A percentile compares a stretch with the other conserved stretches of the same genome.
Evolutionary conservation across 495 filamentous ascomycete species (phyloP).

Genomic region (Elasticomyces elasticus): DNA sequence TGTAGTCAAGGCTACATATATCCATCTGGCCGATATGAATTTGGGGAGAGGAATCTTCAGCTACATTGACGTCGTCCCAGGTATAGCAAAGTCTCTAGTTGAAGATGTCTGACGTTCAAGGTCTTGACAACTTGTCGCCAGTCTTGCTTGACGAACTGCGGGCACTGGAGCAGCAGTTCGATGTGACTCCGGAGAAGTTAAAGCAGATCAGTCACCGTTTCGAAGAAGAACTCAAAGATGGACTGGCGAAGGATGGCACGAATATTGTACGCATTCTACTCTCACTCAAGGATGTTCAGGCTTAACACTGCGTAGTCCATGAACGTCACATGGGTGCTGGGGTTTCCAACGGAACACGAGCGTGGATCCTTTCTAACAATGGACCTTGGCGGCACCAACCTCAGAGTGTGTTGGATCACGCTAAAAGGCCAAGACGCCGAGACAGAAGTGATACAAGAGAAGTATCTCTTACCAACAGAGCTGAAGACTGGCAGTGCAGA

Average conservation of each 20-base stretch:
- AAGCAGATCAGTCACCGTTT: background rate
- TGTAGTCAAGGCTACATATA: no score
- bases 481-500: conserved; percentile 11
- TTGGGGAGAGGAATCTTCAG: no score
- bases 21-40: no score
- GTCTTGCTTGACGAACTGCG: background rate
- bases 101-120: background rate
- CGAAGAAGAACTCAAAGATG: background rate
- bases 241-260: conserved; percentile 6
- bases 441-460: background rate
- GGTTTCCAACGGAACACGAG: conserved; percentile 50
- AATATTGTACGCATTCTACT: conserved; percentile 5
- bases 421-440: conserved; percentile 4
- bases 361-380: conserved; percentile 65
- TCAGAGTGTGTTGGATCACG: conserved; percentile 53
- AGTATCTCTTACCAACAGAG: conserved; percentile 5
- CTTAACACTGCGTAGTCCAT: conserved; percentile 6
- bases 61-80: no score
- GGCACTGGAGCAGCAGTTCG: background rate
- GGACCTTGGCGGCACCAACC: conserved; percentile 73
- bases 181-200: background rate
- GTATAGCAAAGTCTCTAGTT: no score
- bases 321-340: conserved; percentile 13
- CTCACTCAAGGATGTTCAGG: background rate
- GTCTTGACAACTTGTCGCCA: background rate